A percentile compares a stretch with the other conserved stretches of the same genome.
These are phyloP conservation scores for Dispira simplex DNA, from an alignment of 192 early-diverging fungal genomes.

Conservation along the genomic window DNA sequence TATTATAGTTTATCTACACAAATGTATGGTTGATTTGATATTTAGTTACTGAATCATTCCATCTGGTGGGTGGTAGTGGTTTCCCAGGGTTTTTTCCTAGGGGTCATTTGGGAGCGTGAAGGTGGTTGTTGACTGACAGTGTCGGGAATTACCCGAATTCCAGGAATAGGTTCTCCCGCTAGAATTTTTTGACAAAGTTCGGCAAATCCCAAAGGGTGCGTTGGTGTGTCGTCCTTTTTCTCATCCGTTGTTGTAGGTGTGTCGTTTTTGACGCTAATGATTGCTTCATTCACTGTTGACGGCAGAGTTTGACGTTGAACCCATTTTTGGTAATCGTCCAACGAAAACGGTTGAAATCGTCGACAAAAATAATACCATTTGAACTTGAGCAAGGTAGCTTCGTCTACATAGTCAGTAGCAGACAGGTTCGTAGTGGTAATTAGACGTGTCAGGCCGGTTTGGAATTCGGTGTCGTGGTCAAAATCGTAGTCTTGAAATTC, in stretches of 20 bases:
- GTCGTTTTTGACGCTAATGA: background rate
- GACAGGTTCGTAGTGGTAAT: background rate
- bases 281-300: background rate
- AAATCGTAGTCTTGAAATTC: background rate
- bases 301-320: background rate
- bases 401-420: background rate
- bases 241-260: too few species aligned
- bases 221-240: background rate
- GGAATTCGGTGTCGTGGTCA: background rate
- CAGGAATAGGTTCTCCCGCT: background rate
- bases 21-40: too few species aligned
- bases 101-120: background rate
- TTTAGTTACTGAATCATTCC: background rate
- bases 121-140: background rate
- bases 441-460: background rate
- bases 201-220: background rate
- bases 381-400: background rate
- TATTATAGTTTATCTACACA: too few species aligned
- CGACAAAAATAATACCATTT: background rate
- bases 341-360: background rate
- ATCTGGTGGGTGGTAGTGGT: background rate
- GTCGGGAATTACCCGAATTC: background rate
- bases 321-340: background rate
- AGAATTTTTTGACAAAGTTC: background rate
- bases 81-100: background rate